Evolutionary conservation across 768 basidiomycete genomes (phyloP).

Genomic region (Mycena latifolia): DNA sequence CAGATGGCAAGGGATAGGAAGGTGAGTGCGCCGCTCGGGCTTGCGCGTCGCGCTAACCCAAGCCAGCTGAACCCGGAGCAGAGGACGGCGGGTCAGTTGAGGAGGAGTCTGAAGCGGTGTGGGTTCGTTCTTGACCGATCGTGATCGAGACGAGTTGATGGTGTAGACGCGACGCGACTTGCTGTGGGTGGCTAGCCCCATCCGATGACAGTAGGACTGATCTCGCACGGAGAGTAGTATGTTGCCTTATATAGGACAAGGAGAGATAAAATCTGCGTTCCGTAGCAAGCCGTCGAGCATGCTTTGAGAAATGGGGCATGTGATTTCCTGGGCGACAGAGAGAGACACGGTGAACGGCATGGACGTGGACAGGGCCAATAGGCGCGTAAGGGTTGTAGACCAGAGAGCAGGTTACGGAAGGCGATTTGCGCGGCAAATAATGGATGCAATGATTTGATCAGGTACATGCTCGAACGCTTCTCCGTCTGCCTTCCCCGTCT

Average conservation of each 20-base stretch:
- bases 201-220: constrained; percentile 26
- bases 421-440: constrained; percentile 32
- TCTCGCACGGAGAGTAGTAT: constrained; percentile 19
- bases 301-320: constrained; percentile 5
- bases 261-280: constrained; percentile 21
- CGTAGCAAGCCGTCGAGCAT: constrained; percentile 5
- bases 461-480: constrained; percentile 11
- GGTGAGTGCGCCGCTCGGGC: constrained; percentile 11
- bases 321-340: neutral
- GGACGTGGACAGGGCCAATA: too few relatives aligned
- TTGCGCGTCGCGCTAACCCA: neutral
- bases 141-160: constrained; percentile 36
- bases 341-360: neutral
- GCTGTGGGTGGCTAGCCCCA: constrained; percentile 16
- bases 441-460: constrained; percentile 9
- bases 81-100: constrained; percentile 84
- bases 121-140: constrained; percentile 48
- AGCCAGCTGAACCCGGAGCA: constrained; percentile 79
- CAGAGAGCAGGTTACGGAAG: constrained; percentile 12
- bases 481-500: constrained; percentile 13
- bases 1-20: constrained; percentile 85
- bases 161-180: constrained; percentile 1
- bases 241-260: constrained; percentile 19
- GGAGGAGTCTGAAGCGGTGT: constrained; percentile 69
- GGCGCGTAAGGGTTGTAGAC: neutral